These are phyloP conservation scores for Pythium chondricola DNA, from an alignment of 352 stramenopile genomes.

Conservation along the genomic window DNA sequence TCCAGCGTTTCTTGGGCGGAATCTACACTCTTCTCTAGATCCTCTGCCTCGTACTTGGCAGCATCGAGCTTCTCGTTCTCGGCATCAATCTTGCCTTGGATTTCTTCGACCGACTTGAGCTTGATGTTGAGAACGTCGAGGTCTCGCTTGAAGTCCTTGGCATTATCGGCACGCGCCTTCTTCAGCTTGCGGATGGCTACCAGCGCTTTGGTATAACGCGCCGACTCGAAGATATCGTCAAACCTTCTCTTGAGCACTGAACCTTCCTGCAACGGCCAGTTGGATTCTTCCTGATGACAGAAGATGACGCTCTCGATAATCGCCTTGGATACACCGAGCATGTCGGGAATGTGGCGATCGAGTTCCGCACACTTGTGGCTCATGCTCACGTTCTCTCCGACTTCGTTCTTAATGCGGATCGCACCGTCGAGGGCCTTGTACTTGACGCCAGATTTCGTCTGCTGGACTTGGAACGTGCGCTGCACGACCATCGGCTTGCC, in stretches of 20 bases:
- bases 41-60: slow-evolving; percentile 27
- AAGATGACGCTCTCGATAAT: slow-evolving; percentile 99
- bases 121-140: slow-evolving; percentile 89
- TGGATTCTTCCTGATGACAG: slow-evolving; percentile 98
- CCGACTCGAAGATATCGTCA: slow-evolving; percentile 99
- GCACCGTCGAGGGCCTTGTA: slow-evolving; percentile 98
- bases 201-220: slow-evolving; percentile 97
- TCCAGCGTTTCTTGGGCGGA: slow-evolving; percentile 42
- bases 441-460: slow-evolving; percentile 85
- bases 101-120: slow-evolving; percentile 47
- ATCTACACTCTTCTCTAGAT: slow-evolving; percentile 30
- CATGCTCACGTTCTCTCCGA: slow-evolving; percentile 88
- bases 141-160: slow-evolving; percentile 93
- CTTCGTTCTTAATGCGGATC: slow-evolving; percentile 86
- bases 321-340: slow-evolving; percentile 95
- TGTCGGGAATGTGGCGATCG: slow-evolving; percentile 90
- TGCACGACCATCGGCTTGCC: slow-evolving; percentile 90
- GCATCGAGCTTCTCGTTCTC: slow-evolving; percentile 38
- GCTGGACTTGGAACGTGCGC: slow-evolving; percentile 92
- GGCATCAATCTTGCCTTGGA: slow-evolving; percentile 46
- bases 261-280: slow-evolving; percentile 96
- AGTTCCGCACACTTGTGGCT: slow-evolving; percentile 95
- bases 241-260: slow-evolving; percentile 99
- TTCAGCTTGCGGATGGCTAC: slow-evolving; percentile 94
- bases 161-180: slow-evolving; percentile 67